Percentiles rank a stretch among this genome's conserved stretches.
Conservation (phyloP, 176 grass and related monocot species). For the Aegilops umbellulata region DNA sequence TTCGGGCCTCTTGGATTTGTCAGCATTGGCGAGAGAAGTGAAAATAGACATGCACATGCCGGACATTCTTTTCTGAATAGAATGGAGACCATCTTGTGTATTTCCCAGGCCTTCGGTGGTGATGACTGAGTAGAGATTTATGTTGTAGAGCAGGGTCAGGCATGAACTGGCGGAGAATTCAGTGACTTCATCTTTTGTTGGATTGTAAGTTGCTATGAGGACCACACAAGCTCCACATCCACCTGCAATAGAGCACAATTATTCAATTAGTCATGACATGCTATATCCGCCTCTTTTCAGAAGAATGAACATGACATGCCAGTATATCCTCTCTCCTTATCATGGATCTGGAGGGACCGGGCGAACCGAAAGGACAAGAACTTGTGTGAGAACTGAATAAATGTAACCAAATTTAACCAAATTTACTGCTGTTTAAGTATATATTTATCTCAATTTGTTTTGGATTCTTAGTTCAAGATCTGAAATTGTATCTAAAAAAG, state of each 20-base stretch:
- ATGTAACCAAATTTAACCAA: too few relatives aligned
- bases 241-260: conserved; percentile 20
- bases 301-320: too few relatives aligned
- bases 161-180: conserved; percentile 65
- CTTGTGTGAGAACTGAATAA: too few relatives aligned
- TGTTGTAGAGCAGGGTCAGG: conserved; percentile 63
- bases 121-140: conserved; percentile 66
- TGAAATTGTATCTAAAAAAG: too few relatives aligned
- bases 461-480: too few relatives aligned
- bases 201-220: conserved; percentile 64
- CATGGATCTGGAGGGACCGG: too few relatives aligned
- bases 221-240: conserved; percentile 83
- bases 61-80: conserved; percentile 70
- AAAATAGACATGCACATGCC: conserved; percentile 92
- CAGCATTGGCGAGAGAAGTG: conserved; percentile 68
- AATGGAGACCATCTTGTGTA: conserved; percentile 49
- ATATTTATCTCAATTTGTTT: too few relatives aligned
- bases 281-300: neutral
- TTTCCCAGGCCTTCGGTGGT: conserved; percentile 75
- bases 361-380: too few relatives aligned
- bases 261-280: neutral
- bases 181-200: conserved; percentile 51
- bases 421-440: too few relatives aligned
- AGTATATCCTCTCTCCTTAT: conserved; percentile 23
- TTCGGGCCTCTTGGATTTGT: conserved; percentile 56